Base-by-base conservation (phyloP, 192 early-diverging fungal species). In the Coemansia sp. region DNA sequence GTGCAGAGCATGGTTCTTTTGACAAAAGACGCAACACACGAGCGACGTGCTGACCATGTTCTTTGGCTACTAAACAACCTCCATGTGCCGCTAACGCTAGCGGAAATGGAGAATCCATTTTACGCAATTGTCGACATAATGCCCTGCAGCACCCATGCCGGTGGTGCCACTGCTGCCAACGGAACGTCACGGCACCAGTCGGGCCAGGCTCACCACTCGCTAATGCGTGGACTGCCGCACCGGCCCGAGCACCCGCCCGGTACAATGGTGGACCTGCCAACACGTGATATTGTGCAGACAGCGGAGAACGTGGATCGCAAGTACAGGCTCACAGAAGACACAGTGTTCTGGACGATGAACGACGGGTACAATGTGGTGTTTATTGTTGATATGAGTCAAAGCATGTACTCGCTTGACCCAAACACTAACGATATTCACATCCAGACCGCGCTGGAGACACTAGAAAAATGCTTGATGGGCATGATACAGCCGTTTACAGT, bases 321-420 rank as follows among this genome's bases (percentile, higher is more conserved):
- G 52, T 83, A 71, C 78, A 69, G 64, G 47, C 68, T 83, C 20
- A 83, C 82, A 6, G 73, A 81, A 51, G 74, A 77, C 12, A 83
- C 82, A 2, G 65, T 64, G 56, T 80, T 80, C 38, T 81, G 77
- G 71, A 81, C 64, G 20, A 50, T 81, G 10, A 57, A 67, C 60
- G 52, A 48, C 49, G 59, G 71, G 47, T 81, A 80, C 59, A 83
- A 83, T 49, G 68, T 83, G 31, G 74, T 81, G 31, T 83, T 83
- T 56, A 57, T 83, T 4, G 68, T 83, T 10, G 82, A 83, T 21
- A 75, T 76, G 44, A 83, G 82, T 57, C 82, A 80, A 60, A 80
- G 77, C 74, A 83, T 83, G 82, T 83, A 81, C 66, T 68, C 82
- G 25, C 59, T 83, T 22, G 82, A 81, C 34, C 71, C 78, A 49